Conservation (phyloP, 352 stramenopile genomes). For the Phytophthora syringae region DNA sequence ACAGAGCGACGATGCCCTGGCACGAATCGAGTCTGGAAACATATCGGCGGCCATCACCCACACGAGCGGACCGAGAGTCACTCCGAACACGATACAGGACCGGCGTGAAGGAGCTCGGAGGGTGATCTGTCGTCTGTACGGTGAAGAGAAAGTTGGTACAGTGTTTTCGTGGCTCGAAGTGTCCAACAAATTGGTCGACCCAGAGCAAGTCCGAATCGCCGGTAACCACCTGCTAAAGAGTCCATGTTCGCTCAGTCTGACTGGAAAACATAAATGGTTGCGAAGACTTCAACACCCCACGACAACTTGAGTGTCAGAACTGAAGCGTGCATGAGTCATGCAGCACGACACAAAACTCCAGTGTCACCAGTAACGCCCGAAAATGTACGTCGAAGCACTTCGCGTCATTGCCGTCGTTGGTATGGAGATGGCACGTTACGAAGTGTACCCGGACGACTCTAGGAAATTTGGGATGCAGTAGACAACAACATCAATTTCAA, state of each 20-base stretch:
- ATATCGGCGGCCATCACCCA: conserved; percentile 15
- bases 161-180: conserved; percentile 18
- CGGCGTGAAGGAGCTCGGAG: conserved; percentile 23
- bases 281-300: no score
- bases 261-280: not conserved
- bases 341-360: no score
- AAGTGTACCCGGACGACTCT: not conserved
- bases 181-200: conserved; percentile 22
- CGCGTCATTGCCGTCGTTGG: no score
- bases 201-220: conserved; percentile 15
- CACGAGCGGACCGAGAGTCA: conserved; percentile 9
- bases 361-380: no score
- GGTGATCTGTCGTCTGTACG: conserved; percentile 34
- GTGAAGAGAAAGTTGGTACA: conserved; percentile 22
- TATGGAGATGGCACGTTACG: not conserved
- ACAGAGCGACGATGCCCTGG: conserved; percentile 7
- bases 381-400: not conserved
- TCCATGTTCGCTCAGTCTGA: conserved; percentile 20
- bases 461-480: not conserved
- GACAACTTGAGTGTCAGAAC: no score
- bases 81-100: conserved; percentile 13
- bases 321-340: no score
- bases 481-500: not conserved
- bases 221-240: conserved; percentile 14
- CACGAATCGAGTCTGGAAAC: conserved; percentile 11